Evolutionary conservation across 257 asterid genomes (phyloP).

Genomic region (Cynanchum wilfordii): DNA sequence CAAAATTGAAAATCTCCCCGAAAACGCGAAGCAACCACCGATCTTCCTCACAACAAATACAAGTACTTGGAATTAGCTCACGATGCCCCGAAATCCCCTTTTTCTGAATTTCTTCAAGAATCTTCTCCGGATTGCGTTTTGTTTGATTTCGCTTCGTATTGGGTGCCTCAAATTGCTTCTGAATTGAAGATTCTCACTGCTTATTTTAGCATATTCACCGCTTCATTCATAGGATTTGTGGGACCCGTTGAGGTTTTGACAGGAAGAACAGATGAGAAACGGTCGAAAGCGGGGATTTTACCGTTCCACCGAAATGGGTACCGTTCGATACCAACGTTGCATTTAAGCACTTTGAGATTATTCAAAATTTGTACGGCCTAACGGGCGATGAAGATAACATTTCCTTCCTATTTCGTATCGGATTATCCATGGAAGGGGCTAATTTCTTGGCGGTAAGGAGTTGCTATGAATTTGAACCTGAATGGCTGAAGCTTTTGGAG

Average conservation of each 20-base stretch:
- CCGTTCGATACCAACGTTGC: constrained; percentile 18
- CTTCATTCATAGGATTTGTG: constrained; percentile 17
- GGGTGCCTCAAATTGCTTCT: constrained; percentile 27
- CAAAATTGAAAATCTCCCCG: constrained; percentile 16
- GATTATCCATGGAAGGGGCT: neutral
- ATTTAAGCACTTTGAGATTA: constrained; percentile 11
- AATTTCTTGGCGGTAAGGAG: constrained; percentile 19
- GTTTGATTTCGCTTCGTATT: constrained; percentile 31
- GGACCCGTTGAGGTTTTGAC: constrained; percentile 20
- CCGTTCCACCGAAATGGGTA: constrained; percentile 30
- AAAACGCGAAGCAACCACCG: constrained; percentile 32
- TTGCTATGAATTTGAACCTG: constrained; percentile 23
- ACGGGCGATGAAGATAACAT: constrained; percentile 11
- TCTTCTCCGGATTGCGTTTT: constrained; percentile 32
- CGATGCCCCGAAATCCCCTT: constrained; percentile 22
- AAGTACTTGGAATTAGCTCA: constrained; percentile 26
- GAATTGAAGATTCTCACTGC: constrained; percentile 17
- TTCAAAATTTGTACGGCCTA: neutral
- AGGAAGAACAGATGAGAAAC: constrained; percentile 15
- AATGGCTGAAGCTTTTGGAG: constrained; percentile 26
- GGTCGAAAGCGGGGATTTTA: constrained; percentile 23
- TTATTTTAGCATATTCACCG: constrained; percentile 22
- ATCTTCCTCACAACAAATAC: constrained; percentile 19
- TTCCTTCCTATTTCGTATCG: neutral
- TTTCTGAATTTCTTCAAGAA: constrained; percentile 17